Evolutionary conservation across 2,329 filamentous ascomycete species (phyloP), one percentile per base, ranked within the genome.

Genomic region (Byssochlamys sp.): DNA sequence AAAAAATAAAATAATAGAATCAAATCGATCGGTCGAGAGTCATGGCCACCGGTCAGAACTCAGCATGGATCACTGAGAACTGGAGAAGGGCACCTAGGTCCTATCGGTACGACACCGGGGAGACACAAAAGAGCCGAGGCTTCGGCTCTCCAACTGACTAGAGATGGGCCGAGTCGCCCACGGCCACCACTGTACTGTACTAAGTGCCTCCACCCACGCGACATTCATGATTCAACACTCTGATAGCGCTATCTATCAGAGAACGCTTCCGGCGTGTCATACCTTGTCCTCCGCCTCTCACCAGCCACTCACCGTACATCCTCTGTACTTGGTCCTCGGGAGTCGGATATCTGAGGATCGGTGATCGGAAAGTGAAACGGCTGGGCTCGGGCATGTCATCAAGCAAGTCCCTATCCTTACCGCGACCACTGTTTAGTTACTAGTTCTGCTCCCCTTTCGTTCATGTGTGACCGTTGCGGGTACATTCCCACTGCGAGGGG

Each of bases 91-190:
- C 19, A 6, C 12, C 12, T 19, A 31, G 51, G 28, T n/a, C 52
- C 28, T 54, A 25, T 5, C 29, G n/a, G n/a, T 51, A 55, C 45
- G 53, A 55, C 39, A 19, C 29, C 53, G 48, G 57, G 39, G 39
- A 29, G 29, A 53, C 49, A 31, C 55, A 56, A 58, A 56, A 54
- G 54, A 58, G 58, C 60, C 60, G 60, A 61, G 60, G 60, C 60
- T 60, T 58, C 55, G 52, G 49, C 51, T 45, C 39, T 45, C 39
- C 39, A 45, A 14, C 39, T 45, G 35, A 14, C 35, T n/a, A 19
- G 35, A 24, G 19, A 25, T 25, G 49, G 25, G 27, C n/a, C 49
- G 49, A 51, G 49, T 28, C 49, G 9, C 4, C n/a, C 49, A 51
- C 10, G 11, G 24, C 25, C 49, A 51, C 19, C 19, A 19, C 19